Base-by-base conservation (phyloP, 768 basidiomycete species). In the Piloderma croceum region DNA sequence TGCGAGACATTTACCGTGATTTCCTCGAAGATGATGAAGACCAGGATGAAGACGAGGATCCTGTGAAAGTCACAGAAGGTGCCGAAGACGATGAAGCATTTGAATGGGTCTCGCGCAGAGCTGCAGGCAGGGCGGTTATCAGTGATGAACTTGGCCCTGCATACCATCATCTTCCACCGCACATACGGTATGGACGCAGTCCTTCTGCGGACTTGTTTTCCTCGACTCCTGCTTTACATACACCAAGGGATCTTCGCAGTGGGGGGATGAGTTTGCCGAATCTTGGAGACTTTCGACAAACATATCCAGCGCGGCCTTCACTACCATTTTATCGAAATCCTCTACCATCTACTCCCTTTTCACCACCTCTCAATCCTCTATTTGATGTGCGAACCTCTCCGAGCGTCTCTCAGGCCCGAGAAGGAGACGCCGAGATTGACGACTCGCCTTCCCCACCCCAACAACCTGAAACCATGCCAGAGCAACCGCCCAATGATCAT, bases 1-100 rank as follows among this genome's bases (percentile, higher is more conserved):
- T 98, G 38, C 75, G 90, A 34, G 91, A 97, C 69, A 90, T 98
- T 42, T 90, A 93, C 64, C 82, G 81, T 38, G 93, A 94, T 59
- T 98, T 98, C 56, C 76, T 96, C 40, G 88, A 92, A 44, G 86
- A 85, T 48, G 84, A 88, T 50, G 78, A 80, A 0, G 77, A 81
- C 34, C 57, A 62, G 12, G 34, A 22, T 12, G 46, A 49, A 1
- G 61, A 63, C 25, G 43, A 47, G 20, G 74, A 75, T 17, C 50
- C 62, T 7, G 66, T 72, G 29, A 60, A 68, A 40, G 71, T 65
- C 12, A 73, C 76, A 3, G 70, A 75, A 6, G 77, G 77, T 47
- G 72, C 70, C 1, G 78, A 76, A 11, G 82, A 81, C 31, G 81
- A 83, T n/a, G 85, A 88, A 17, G 83, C 73, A 34, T 88, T 79